Evolutionary conservation across 441 rosid species (phyloP), one percentile per base, ranked within the genome.

Genomic region (Flueggea neowawraea): DNA sequence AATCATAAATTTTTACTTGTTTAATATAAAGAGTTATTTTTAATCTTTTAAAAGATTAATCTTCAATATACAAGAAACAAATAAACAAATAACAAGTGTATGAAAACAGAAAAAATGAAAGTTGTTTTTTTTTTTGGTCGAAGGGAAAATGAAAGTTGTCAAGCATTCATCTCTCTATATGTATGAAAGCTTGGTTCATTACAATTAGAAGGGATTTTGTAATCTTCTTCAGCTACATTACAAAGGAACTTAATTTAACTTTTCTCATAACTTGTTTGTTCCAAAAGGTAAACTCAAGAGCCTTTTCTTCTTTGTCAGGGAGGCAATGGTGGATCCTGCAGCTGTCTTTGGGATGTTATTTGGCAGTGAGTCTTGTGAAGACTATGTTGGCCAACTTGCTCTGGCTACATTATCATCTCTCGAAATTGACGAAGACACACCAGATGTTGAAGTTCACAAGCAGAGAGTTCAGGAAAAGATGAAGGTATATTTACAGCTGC

Each of bases 341-440:
- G 79, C 91, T 58, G 96, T 95, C 12, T 95, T 95, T 71, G 99
- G 99, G 55, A 95, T 95, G 99, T 81, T 90, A 52, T 95, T 95
- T 57, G 99, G 98, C 45, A 91, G 98, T 49, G 96, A 95, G 45
- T 73, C 52, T 60, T 95, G 91, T 73, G 99, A 95, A 73, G 99
- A 95, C 62, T 95, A 91, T 60, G 60, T 91, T 67, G 98, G 99
- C 16, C 86, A 91, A 75, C 91, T 95, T 69, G 93, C 96, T 6
- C 66, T 95, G 75, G 96, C 96, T 63, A 71, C 88, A 43, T 22
- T 84, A 68, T 71, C 90, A 11, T 52, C 86, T 17, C 54, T 80
- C 36, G 95, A 89, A 28, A 55, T 70, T 28, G 97, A 94, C 13
- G 80, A 80, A 47, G 91, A 80, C 32, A 55, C 80, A 1, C 63